phyloP scores from a whole-genome alignment of 2,329 filamentous ascomycete genomes.

The Cladosporium sp. region DNA sequence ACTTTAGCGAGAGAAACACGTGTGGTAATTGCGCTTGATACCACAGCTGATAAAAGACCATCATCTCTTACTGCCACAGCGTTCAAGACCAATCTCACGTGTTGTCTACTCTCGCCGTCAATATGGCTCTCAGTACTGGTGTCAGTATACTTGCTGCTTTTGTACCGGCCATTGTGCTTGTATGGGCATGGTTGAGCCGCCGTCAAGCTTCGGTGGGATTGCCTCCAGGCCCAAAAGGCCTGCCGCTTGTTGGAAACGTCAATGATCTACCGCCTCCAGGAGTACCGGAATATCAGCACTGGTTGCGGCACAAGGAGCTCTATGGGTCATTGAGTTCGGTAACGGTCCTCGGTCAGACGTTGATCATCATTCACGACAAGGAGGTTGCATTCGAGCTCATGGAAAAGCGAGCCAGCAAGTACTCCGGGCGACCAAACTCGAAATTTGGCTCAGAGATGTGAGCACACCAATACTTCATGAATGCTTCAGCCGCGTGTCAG shows the following conservation, averaged over 20 bases:
- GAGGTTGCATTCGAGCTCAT: slow-evolving; percentile 37
- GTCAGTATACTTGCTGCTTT: not conserved
- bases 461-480: not conserved
- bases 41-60: too few relatives aligned
- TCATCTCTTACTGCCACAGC: too few relatives aligned
- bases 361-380: slow-evolving; percentile 40
- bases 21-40: too few relatives aligned
- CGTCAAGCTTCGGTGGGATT: not conserved
- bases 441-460: slow-evolving; percentile 20
- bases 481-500: too few relatives aligned
- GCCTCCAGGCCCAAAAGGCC: slow-evolving; percentile 21
- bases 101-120: not conserved
- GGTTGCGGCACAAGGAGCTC: slow-evolving; percentile 38
- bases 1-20: too few relatives aligned
- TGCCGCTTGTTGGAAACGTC: slow-evolving; percentile 23
- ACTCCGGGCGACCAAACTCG: slow-evolving; percentile 35
- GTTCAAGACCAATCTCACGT: too few relatives aligned
- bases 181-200: not conserved
- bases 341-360: slow-evolving; percentile 38
- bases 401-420: slow-evolving; percentile 33
- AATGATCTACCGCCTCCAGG: slow-evolving; percentile 23
- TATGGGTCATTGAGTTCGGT: slow-evolving; percentile 34
- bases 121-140: not conserved
- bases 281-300: slow-evolving; percentile 37
- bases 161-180: not conserved